Evolutionary conservation across 129 eudicot genomes (phyloP), one percentile per base, ranked within the genome.

Genomic region (Artemisia tridentata): DNA sequence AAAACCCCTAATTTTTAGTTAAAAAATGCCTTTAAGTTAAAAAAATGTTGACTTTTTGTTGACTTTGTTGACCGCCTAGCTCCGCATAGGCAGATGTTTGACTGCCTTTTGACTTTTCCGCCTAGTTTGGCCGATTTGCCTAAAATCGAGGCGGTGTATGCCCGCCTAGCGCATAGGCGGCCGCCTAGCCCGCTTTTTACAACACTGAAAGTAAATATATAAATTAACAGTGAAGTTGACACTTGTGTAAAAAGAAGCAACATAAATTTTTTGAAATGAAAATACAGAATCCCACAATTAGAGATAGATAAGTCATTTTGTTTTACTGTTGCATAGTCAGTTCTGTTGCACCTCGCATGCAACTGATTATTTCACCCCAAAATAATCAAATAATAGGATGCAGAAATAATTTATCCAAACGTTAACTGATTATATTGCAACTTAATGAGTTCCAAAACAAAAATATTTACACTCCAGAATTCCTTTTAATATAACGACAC

Each of bases 401-500:
- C 18, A 51, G 3, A 51, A 51, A 15, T 11, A 38, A 38, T 15
- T 51, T 15, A 51, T 14, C 56, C 19, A 51, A 13, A 50, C 18
- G 2, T 2, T 50, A 50, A 50, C 56, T 51, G 8, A 15, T 51
- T 15, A 50, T 3, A 51, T 51, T 51, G 19, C 19, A 16, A 3
- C 56, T 14, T 51, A 51, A 14, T 7, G 17, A 51, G 18, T 13
- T 51, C 56, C 56, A 51, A 51, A 51, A 13, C 15, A 17, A 13
- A 13, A 51, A 0, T 13, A 13, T 3, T 25, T 38, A 7, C 45
- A 60, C 65, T 6, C 20, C 31, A 12, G 8, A 60, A 25, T 27
- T 7, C 53, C 53, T 20, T 55, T 31, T 9, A 54, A 69, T 3
- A 38, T 48, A 60, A 71, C 43, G 67, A 71, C 45, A 71, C 19